Evolutionary conservation across 805 yeast species (phyloP).

Genomic region (Ogataea wickerhamii): DNA sequence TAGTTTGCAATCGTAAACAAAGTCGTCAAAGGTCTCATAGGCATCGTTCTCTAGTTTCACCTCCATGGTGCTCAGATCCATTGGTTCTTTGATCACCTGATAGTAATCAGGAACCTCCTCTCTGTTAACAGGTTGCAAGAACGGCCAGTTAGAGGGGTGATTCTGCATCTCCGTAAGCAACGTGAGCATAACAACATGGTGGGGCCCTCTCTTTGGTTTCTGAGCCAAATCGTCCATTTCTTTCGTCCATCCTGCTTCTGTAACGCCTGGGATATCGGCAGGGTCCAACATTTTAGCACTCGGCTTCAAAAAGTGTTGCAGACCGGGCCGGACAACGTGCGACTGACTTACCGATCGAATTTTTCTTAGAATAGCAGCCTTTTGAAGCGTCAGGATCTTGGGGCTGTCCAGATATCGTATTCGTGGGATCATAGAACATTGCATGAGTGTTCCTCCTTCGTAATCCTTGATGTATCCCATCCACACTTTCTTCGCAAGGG

Average conservation of each 20-base stretch:
- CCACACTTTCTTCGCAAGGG: slow-evolving; percentile 84
- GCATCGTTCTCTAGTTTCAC: slow-evolving; percentile 86
- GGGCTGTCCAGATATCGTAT: slow-evolving; percentile 86
- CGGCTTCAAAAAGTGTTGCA: slow-evolving; percentile 59
- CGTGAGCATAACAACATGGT: slow-evolving; percentile 89
- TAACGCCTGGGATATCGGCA: slow-evolving; percentile 79
- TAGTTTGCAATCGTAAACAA: slow-evolving; percentile 81
- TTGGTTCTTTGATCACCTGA: slow-evolving; percentile 94
- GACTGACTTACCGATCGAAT: slow-evolving; percentile 76
- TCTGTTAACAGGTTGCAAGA: slow-evolving; percentile 84
- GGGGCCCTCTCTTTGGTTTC: slow-evolving; percentile 91
- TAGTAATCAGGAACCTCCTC: slow-evolving; percentile 96
- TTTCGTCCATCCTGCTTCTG: slow-evolving; percentile 96
- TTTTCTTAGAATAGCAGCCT: slow-evolving; percentile 85
- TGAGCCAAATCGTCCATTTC: slow-evolving; percentile 98
- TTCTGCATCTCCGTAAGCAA: slow-evolving; percentile 83
- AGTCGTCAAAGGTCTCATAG: slow-evolving; percentile 87
- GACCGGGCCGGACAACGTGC: slow-evolving; percentile 78
- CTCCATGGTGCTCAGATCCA: slow-evolving; percentile 97
- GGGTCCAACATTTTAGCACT: slow-evolving; percentile 64
- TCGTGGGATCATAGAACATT: slow-evolving; percentile 88
- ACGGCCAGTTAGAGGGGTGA: slow-evolving; percentile 98
- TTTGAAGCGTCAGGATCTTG: slow-evolving; percentile 80
- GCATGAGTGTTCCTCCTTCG: slow-evolving; percentile 99
- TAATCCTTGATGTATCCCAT: slow-evolving; percentile 98